Evolutionary conservation across 1,139 yeast species (phyloP).

Genomic region (Waltiozyma solani): DNA sequence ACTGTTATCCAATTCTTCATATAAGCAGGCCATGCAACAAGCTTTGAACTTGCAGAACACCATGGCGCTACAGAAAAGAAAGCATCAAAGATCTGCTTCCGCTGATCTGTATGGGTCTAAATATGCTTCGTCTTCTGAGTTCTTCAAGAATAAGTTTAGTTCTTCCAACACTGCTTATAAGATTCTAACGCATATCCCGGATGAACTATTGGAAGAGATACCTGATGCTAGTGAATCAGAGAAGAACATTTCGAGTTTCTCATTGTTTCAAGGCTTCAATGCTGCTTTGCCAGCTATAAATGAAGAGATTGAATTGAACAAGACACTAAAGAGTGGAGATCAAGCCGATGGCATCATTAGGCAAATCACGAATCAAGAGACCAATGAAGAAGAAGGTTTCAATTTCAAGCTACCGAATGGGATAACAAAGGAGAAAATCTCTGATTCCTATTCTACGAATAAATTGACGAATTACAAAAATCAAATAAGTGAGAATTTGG

Average conservation of each 20-base stretch:
- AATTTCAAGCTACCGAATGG: constrained; percentile 25
- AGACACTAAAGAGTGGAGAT: constrained; percentile 10
- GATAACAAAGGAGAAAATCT: constrained; percentile 29
- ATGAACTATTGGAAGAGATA: constrained; percentile 42
- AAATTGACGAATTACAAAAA: constrained; percentile 28
- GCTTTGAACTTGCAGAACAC: constrained; percentile 23
- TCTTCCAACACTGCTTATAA: constrained; percentile 30
- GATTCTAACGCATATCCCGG: constrained; percentile 40
- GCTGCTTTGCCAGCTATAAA: constrained; percentile 42
- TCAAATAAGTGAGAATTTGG: constrained; percentile 36
- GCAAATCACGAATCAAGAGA: constrained; percentile 8
- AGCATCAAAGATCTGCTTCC: constrained; percentile 1
- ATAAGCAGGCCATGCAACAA: constrained; percentile 38
- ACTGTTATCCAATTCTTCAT: constrained; percentile 29
- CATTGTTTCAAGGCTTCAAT: constrained; percentile 58
- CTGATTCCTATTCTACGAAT: constrained; percentile 28
- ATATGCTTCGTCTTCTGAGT: constrained; percentile 20
- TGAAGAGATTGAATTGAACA: constrained; percentile 23
- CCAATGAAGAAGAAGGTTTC: constrained; percentile 14
- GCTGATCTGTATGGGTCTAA: constrained; percentile 21
- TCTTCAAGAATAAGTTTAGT: constrained; percentile 22
- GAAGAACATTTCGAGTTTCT: constrained; percentile 21
- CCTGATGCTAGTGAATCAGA: constrained; percentile 23
- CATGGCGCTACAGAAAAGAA: constrained; percentile 11
- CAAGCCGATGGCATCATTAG: constrained; percentile 11